phyloP scores from a whole-genome alignment of 2,329 filamentous ascomycete species.

The Dendrostoma leiphaemia region DNA sequence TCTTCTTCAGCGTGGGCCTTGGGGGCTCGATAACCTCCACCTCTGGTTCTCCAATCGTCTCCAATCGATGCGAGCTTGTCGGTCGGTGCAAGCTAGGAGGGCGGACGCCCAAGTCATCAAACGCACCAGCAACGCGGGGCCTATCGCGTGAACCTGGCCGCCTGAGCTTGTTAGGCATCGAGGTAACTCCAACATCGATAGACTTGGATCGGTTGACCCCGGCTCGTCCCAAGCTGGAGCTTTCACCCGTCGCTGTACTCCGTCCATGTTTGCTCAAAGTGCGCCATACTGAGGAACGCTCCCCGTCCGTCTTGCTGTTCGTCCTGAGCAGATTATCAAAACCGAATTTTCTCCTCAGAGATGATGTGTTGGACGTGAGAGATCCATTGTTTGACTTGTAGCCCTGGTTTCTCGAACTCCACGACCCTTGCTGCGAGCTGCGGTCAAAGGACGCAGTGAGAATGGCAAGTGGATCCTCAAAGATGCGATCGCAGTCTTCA shows the following conservation, averaged over 20 bases:
- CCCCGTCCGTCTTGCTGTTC: slow-evolving; percentile 71
- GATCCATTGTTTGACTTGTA: slow-evolving; percentile 68
- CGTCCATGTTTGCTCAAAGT: slow-evolving; percentile 82
- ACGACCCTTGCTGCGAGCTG: slow-evolving; percentile 52
- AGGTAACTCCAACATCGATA: slow-evolving; percentile 62
- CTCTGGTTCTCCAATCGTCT: slow-evolving; percentile 59
- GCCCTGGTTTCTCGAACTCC: slow-evolving; percentile 57
- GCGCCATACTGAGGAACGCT: slow-evolving; percentile 77
- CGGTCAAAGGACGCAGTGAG: slow-evolving; percentile 40
- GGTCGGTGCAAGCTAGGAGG: slow-evolving; percentile 42
- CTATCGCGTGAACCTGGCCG: slow-evolving; percentile 58
- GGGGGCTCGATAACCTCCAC: slow-evolving; percentile 35
- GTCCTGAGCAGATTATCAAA: slow-evolving; percentile 74
- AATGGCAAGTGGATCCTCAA: slow-evolving; percentile 57
- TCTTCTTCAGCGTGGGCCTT: slow-evolving; percentile 59
- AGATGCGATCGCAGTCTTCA: slow-evolving; percentile 86
- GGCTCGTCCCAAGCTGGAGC: slow-evolving; percentile 63
- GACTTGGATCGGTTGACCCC: slow-evolving; percentile 71
- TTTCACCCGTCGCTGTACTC: slow-evolving; percentile 56
- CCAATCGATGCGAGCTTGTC: slow-evolving; percentile 53
- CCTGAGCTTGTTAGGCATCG: slow-evolving; percentile 47
- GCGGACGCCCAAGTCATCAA: slow-evolving; percentile 47
- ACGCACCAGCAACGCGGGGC: slow-evolving; percentile 60
- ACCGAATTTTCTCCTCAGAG: slow-evolving; percentile 79
- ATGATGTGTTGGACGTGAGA: slow-evolving; percentile 81